Percentiles rank a stretch among this genome's conserved stretches.
Conservation (phyloP, 1,284 basidiomycete genomes). For the Puccinia horiana region DNA sequence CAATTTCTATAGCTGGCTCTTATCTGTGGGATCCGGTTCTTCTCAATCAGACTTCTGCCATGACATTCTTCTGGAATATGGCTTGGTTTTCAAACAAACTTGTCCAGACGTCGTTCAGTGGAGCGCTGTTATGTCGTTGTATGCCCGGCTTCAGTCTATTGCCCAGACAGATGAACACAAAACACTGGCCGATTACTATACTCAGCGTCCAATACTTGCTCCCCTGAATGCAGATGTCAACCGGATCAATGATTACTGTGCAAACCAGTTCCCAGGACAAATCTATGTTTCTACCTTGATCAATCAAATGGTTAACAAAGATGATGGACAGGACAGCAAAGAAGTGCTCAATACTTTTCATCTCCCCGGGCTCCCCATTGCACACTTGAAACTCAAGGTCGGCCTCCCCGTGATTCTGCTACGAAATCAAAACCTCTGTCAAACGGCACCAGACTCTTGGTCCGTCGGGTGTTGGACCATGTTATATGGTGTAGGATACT, state of each 20-base stretch:
- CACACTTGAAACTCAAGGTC: neutral
- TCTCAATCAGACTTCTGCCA: neutral
- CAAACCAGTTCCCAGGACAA: neutral
- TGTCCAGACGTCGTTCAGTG: neutral
- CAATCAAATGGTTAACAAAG: neutral
- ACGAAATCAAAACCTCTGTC: constrained; percentile 56
- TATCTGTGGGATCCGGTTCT: neutral
- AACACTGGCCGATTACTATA: neutral
- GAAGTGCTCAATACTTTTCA: too few relatives aligned
- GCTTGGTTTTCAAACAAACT: neutral
- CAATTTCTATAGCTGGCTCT: neutral
- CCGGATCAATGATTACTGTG: neutral
- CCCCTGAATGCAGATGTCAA: neutral
- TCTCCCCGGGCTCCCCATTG: neutral
- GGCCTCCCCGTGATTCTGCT: constrained; percentile 59
- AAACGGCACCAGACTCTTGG: constrained; percentile 48
- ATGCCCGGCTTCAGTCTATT: neutral
- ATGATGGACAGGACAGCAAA: too few relatives aligned
- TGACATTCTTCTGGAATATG: neutral
- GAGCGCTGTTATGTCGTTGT: neutral
- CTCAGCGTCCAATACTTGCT: neutral
- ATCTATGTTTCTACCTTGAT: neutral
- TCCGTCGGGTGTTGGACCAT: constrained; percentile 60
- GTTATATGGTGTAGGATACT: constrained; percentile 53
- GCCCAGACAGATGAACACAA: neutral